Percentiles rank a stretch among this genome's conserved stretches.
These are phyloP conservation scores for Nephelium lappaceum DNA, from an alignment of 345 rosid species.

Conservation along the genomic window DNA sequence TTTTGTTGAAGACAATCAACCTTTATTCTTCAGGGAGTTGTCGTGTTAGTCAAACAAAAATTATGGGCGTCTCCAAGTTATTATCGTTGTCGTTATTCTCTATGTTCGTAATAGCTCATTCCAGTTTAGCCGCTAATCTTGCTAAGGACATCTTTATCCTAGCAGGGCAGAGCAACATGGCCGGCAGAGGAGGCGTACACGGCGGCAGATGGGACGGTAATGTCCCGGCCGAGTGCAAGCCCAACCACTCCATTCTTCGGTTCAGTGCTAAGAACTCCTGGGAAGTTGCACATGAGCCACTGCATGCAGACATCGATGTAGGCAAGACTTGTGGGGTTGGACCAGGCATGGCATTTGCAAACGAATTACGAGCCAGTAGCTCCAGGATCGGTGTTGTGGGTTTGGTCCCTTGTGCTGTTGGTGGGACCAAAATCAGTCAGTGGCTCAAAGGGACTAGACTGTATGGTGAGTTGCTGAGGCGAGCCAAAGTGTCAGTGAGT, in stretches of 20 bases:
- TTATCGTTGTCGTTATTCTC: neutral
- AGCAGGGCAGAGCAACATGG: constrained; percentile 63
- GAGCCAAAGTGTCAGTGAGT: constrained; percentile 36
- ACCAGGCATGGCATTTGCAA: constrained; percentile 55
- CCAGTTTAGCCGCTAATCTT: neutral
- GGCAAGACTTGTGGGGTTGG: constrained; percentile 45
- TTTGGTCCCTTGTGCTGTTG: constrained; percentile 54
- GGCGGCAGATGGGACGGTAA: constrained; percentile 35
- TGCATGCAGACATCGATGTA: constrained; percentile 44
- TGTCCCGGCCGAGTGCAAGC: constrained; percentile 37
- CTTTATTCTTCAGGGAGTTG: neutral
- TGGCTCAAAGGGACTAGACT: constrained; percentile 41
- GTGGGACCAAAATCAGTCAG: constrained; percentile 44
- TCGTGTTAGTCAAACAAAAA: neutral
- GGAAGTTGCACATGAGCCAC: constrained; percentile 41
- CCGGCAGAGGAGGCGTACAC: constrained; percentile 48
- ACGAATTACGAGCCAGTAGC: constrained; percentile 15
- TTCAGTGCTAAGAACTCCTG: constrained; percentile 31
- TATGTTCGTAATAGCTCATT: neutral
- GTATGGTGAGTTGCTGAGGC: constrained; percentile 41
- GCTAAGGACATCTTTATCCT: constrained; percentile 42
- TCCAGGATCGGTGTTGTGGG: constrained; percentile 29
- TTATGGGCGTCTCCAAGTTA: neutral
- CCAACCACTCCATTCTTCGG: constrained; percentile 34
- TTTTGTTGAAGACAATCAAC: no score